A percentile compares a stretch with the other conserved stretches of the same genome.
phyloP scores from a whole-genome alignment of 1,284 basidiomycete species.

The Bondarzewia mesenterica region DNA sequence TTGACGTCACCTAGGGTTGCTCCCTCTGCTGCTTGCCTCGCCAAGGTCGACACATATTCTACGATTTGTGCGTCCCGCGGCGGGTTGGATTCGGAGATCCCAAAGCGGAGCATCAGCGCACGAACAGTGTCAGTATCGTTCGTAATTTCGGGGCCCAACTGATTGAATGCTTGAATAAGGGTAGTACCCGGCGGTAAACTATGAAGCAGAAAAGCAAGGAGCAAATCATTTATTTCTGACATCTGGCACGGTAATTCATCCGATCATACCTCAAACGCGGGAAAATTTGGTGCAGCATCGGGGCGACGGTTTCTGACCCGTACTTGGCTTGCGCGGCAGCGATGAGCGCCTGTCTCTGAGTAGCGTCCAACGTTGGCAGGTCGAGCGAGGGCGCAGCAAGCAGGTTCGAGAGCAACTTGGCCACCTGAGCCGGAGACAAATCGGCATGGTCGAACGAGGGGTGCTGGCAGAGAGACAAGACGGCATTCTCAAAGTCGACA shows the following conservation, averaged over 20 bases:
- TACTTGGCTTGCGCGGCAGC: conserved; percentile 69
- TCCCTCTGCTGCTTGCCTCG: conserved; percentile 64
- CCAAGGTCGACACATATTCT: conserved; percentile 60
- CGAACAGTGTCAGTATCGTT: conserved; percentile 62
- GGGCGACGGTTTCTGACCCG: conserved; percentile 46
- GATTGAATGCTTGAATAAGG: conserved; percentile 63
- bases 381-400: conserved; percentile 62
- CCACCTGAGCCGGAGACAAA: conserved; percentile 63
- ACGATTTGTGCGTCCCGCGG: conserved; percentile 63
- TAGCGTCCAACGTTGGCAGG: conserved; percentile 56
- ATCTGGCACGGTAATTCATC: conserved; percentile 10
- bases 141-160: conserved; percentile 72
- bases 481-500: conserved; percentile 68
- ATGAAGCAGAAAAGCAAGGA: too few relatives aligned
- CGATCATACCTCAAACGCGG: conserved; percentile 52
- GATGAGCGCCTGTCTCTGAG: conserved; percentile 66
- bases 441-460: conserved; percentile 77
- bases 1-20: conserved; percentile 67
- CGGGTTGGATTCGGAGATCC: conserved; percentile 57
- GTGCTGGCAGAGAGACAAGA: conserved; percentile 62
- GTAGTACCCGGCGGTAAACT: conserved; percentile 62
- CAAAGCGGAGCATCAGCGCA: conserved; percentile 63
- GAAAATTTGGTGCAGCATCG: conserved; percentile 48
- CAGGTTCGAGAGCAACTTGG: conserved; percentile 74
- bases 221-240: conserved; percentile 8